A percentile compares a stretch with the other conserved stretches of the same genome.
These are phyloP conservation scores for Leishmania guyanensis DNA, from an alignment of 208 protist genomes.

Conservation along the genomic window DNA sequence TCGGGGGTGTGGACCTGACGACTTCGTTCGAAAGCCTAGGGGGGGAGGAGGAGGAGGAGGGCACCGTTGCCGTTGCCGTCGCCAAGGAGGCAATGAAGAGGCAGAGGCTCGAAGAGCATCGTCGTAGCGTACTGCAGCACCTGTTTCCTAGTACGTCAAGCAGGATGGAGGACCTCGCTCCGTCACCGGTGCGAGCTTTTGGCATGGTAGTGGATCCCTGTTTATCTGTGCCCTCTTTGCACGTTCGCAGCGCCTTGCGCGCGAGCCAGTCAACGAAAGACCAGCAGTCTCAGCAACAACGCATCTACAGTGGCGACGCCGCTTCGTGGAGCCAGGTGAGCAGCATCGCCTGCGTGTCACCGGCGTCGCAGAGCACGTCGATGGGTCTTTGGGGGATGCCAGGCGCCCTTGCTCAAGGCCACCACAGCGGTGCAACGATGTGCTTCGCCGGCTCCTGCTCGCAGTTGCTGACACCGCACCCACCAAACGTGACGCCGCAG, in stretches of 20 bases:
- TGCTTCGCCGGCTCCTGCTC: slow-evolving; percentile 4
- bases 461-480: slow-evolving; percentile 21
- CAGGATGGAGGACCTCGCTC: slow-evolving; percentile 21
- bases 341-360: slow-evolving; percentile 31
- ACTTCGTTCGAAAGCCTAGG: not conserved
- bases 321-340: slow-evolving; percentile 29
- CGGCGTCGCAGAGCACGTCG: slow-evolving; percentile 26
- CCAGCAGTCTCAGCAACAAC: not conserved
- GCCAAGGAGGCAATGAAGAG: slow-evolving; percentile 14
- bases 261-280: not conserved
- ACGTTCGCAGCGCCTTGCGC: not conserved
- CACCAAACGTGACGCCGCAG: slow-evolving; percentile 17
- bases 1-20: too few species aligned
- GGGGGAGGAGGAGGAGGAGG: not conserved
- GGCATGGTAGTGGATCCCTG: not conserved
- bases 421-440: not conserved
- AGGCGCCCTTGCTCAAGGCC: slow-evolving; percentile 4
- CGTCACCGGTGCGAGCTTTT: slow-evolving; percentile 12
- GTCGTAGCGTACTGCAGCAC: slow-evolving; percentile 6
- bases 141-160: slow-evolving; percentile 11
- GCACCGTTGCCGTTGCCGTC: not conserved
- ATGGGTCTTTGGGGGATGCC: slow-evolving; percentile 6
- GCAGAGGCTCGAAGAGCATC: slow-evolving; percentile 23
- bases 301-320: not conserved
- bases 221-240: not conserved